Percentiles rank a stretch among this genome's conserved stretches.
Evolutionary conservation across 2,329 filamentous ascomycete species (phyloP).

Genomic region (Escovopsis sp.): DNA sequence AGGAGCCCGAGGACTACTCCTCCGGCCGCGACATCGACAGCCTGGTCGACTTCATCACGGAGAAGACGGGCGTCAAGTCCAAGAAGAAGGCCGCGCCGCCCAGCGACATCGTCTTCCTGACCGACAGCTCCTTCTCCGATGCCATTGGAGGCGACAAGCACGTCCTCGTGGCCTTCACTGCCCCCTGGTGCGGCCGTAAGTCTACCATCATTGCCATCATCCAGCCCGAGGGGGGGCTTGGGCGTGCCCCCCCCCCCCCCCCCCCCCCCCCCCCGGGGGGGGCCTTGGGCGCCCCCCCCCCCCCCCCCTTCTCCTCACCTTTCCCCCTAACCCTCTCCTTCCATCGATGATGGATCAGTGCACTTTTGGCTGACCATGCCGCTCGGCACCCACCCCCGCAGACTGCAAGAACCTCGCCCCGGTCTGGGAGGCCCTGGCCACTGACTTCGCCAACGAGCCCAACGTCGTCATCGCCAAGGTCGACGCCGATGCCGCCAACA

Average conservation of each 20-base stretch:
- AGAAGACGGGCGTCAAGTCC: slow-evolving; percentile 74
- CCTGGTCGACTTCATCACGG: slow-evolving; percentile 62
- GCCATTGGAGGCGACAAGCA: slow-evolving; percentile 73
- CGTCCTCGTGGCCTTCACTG: slow-evolving; percentile 91
- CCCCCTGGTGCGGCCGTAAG: slow-evolving; percentile 96
- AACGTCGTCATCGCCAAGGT: slow-evolving; percentile 85
- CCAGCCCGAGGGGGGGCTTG: no score
- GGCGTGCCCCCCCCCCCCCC: no score
- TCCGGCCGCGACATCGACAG: slow-evolving; percentile 80
- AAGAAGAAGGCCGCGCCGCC: slow-evolving; percentile 62
- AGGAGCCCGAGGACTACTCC: slow-evolving; percentile 71
- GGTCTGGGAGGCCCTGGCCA: slow-evolving; percentile 74
- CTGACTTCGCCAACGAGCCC: slow-evolving; percentile 63
- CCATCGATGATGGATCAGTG: neutral
- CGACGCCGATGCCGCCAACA: slow-evolving; percentile 77
- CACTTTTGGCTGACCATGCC: neutral
- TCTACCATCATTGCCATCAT: neutral
- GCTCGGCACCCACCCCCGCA: slow-evolving; percentile 20
- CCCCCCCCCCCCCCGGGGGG: no score
- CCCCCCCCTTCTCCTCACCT: no score
- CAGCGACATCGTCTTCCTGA: slow-evolving; percentile 67
- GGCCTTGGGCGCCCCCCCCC: no score
- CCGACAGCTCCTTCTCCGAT: slow-evolving; percentile 62
- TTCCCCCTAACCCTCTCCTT: no score
- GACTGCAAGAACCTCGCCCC: slow-evolving; percentile 96